Conservation (phyloP, 1,284 basidiomycete genomes). For the Puccinia hordei region DNA sequence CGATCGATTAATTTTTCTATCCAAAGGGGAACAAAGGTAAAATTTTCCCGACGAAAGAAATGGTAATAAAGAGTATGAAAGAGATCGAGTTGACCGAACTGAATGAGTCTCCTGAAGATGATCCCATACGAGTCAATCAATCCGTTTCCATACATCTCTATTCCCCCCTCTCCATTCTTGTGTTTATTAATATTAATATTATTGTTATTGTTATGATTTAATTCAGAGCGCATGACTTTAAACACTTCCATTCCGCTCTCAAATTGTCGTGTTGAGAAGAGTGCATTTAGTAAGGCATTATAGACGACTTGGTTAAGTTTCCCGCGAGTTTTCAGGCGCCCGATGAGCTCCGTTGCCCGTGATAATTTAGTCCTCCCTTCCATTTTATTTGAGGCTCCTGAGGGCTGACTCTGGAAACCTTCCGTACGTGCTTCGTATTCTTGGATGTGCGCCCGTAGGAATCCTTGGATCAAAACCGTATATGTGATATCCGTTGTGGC, state of each 20-base stretch:
- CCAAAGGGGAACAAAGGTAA: slow-evolving; percentile 19
- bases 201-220: neutral
- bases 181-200: too few species aligned
- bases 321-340: neutral
- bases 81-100: slow-evolving; percentile 28
- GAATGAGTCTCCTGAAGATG: slow-evolving; percentile 28
- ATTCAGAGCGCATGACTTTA: slow-evolving; percentile 5
- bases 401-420: neutral
- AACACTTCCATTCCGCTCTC: slow-evolving; percentile 19
- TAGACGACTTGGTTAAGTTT: slow-evolving; percentile 36
- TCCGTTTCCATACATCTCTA: slow-evolving; percentile 5
- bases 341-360: slow-evolving; percentile 12
- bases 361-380: neutral
- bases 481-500: slow-evolving; percentile 46
- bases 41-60: neutral
- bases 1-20: slow-evolving; percentile 26
- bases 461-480: slow-evolving; percentile 48
- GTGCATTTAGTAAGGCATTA: slow-evolving; percentile 13
- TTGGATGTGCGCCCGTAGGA: slow-evolving; percentile 24
- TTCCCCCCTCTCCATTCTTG: too few species aligned
- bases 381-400: neutral
- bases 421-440: slow-evolving; percentile 8
- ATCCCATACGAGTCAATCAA: slow-evolving; percentile 35
- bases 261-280: slow-evolving; percentile 19
- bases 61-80: neutral